Percentiles rank a stretch among this genome's conserved stretches.
These are phyloP conservation scores for Globisporangium megalacanthum DNA, from an alignment of 352 stramenopile species.

Conservation along the genomic window DNA sequence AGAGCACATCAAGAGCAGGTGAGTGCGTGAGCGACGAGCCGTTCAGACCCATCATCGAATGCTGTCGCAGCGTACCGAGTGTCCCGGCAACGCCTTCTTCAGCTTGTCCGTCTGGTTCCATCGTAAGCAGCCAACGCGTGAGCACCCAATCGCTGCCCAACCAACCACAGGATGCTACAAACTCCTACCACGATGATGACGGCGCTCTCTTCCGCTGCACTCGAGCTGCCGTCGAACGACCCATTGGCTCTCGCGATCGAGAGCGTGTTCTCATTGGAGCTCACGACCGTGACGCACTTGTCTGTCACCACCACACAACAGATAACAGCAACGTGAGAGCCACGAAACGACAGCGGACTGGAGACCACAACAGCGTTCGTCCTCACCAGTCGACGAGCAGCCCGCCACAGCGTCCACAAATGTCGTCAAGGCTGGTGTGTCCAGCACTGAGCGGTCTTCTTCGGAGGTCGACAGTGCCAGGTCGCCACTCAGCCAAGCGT, in stretches of 20 bases:
- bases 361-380: not conserved
- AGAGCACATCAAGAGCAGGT: not conserved
- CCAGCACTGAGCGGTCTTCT: not conserved
- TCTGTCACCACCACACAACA: not conserved
- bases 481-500: too few relatives aligned
- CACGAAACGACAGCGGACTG: not conserved
- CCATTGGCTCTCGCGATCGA: slow-evolving; percentile 1
- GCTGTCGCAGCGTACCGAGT: not conserved
- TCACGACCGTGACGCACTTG: slow-evolving; percentile 9
- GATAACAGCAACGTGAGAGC: not conserved
- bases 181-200: slow-evolving; percentile 10
- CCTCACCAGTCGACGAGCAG: not conserved
- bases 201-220: slow-evolving; percentile 4
- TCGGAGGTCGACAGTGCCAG: too few relatives aligned
- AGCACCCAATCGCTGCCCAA: not conserved
- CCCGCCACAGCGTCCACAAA: not conserved
- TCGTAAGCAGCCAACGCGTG: not conserved
- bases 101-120: not conserved
- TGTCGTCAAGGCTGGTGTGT: not conserved
- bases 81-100: not conserved
- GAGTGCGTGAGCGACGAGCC: not conserved
- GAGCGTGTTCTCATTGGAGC: slow-evolving; percentile 7
- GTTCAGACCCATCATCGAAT: not conserved
- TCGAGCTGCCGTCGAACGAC: slow-evolving; percentile 9
- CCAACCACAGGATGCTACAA: not conserved